A percentile compares a stretch with the other conserved stretches of the same genome.
These are phyloP conservation scores for Fraxinus ornus DNA, from an alignment of 305 asterid species.

Conservation along the genomic window DNA sequence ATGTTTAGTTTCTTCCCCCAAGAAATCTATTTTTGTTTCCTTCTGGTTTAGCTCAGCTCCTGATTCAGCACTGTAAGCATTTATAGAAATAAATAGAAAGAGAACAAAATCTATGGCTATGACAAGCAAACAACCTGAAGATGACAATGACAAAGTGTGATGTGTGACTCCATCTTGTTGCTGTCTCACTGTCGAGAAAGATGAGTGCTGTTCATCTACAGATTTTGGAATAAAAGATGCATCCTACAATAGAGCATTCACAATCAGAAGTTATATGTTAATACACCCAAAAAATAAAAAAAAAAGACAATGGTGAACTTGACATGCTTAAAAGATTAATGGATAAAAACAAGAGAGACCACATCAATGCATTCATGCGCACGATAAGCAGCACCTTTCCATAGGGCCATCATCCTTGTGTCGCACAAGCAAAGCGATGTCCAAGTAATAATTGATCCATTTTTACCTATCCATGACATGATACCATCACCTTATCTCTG, in stretches of 20 bases:
- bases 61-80: slow-evolving; percentile 29
- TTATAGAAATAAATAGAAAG: slow-evolving; percentile 9
- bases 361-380: neutral
- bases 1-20: slow-evolving; percentile 25
- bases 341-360: neutral
- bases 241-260: slow-evolving; percentile 31
- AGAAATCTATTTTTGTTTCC: slow-evolving; percentile 36
- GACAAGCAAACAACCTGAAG: slow-evolving; percentile 40
- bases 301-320: neutral
- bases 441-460: neutral
- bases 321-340: neutral
- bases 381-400: neutral
- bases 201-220: slow-evolving; percentile 29
- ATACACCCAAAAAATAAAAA: neutral
- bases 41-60: slow-evolving; percentile 42
- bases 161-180: slow-evolving; percentile 32
- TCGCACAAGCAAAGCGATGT: neutral
- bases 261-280: slow-evolving; percentile 16
- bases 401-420: neutral
- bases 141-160: slow-evolving; percentile 28
- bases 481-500: neutral
- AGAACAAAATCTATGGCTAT: slow-evolving; percentile 7
- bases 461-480: neutral
- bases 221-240: slow-evolving; percentile 11
- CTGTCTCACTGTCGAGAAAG: slow-evolving; percentile 26